Evolutionary conservation across 176 grass and related monocot species (phyloP).

Genomic region (Eragrostis nindensis): DNA sequence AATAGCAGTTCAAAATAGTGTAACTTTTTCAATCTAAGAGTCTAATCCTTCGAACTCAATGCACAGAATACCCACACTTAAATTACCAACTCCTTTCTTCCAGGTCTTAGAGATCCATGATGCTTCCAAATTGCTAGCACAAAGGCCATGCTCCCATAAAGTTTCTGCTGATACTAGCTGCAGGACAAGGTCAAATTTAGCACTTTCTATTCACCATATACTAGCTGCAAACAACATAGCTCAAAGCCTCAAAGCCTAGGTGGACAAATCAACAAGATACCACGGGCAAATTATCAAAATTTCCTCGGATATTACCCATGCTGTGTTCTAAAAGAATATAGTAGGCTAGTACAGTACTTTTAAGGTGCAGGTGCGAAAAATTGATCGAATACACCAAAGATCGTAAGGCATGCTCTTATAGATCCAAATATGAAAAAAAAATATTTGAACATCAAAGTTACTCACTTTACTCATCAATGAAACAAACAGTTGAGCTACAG

Average conservation of each 20-base stretch:
- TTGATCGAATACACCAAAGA: not conserved
- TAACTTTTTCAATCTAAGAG: constrained; percentile 6
- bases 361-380: not conserved
- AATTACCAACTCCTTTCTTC: constrained; percentile 57
- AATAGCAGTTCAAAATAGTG: constrained; percentile 1
- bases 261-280: not conserved
- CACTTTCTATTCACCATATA: not conserved
- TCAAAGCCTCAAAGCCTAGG: not conserved
- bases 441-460: not conserved
- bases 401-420: not conserved
- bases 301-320: not conserved
- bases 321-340: not conserved
- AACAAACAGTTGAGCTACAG: constrained; percentile 79
- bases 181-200: constrained; percentile 32
- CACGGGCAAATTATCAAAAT: not conserved
- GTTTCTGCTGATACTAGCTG: constrained; percentile 70
- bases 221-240: not conserved
- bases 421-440: constrained; percentile 6
- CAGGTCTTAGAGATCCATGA: constrained; percentile 78
- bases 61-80: constrained; percentile 62
- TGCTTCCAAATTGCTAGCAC: constrained; percentile 78
- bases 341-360: not conserved
- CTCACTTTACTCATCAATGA: constrained; percentile 79
- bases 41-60: not conserved
- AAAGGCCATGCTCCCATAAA: constrained; percentile 87